These are phyloP conservation scores for Fusarium globosum DNA, from an alignment of 2,329 filamentous ascomycete species.

Conservation along the genomic window DNA sequence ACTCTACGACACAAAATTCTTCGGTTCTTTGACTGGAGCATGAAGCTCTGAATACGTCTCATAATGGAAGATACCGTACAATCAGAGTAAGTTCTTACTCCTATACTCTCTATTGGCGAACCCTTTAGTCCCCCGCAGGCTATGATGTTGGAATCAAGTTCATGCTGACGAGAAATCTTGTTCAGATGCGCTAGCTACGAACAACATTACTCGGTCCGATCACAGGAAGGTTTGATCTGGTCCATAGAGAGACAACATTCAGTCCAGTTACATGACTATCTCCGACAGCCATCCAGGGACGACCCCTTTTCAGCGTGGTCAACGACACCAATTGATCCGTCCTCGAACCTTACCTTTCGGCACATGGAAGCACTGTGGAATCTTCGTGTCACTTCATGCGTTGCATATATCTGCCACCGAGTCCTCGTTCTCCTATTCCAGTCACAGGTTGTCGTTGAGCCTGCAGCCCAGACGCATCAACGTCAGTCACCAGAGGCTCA, in stretches of 20 bases:
- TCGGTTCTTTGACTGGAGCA: not conserved
- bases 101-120: not conserved
- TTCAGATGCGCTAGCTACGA: not conserved
- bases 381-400: not conserved
- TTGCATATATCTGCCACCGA: not conserved
- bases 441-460: not conserved
- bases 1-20: no score
- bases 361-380: not conserved
- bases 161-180: not conserved
- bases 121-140: not conserved
- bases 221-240: not conserved
- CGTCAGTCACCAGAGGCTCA: not conserved
- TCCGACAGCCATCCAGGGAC: not conserved
- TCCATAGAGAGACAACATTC: not conserved
- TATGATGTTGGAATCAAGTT: not conserved
- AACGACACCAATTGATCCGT: not conserved
- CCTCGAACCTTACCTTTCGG: not conserved
- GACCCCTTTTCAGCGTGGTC: conserved; percentile 4
- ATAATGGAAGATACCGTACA: not conserved
- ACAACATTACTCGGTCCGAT: not conserved
- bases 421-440: not conserved
- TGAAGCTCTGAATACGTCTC: not conserved
- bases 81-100: not conserved
- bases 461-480: not conserved
- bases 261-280: not conserved